phyloP scores from a whole-genome alignment of 2,329 filamentous ascomycete species.

The Fusarium sororula region DNA sequence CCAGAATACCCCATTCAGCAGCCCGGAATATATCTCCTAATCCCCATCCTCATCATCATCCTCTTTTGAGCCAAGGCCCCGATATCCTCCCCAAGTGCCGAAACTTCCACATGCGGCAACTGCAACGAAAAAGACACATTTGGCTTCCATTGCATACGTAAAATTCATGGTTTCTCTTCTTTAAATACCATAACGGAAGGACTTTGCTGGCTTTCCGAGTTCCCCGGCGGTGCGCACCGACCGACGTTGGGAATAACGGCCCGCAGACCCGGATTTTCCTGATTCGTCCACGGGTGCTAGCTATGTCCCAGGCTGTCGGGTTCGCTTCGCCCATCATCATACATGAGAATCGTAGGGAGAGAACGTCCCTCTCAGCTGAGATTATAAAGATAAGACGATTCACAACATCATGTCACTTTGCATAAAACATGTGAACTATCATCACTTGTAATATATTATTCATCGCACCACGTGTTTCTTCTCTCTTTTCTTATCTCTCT shows the following conservation, averaged over 20 bases:
- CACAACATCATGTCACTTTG: neutral
- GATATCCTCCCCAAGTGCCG: conserved; percentile 6
- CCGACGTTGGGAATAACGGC: conserved; percentile 31
- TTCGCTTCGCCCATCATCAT: neutral
- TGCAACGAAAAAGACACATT: conserved; percentile 10
- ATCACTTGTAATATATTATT: neutral
- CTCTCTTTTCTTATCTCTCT: neutral
- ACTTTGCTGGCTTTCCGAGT: neutral
- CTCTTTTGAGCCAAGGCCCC: conserved; percentile 7
- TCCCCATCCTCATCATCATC: neutral
- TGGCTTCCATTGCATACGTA: neutral
- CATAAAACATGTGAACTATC: neutral
- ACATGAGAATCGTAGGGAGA: neutral
- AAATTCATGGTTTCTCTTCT: neutral
- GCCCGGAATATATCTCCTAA: neutral
- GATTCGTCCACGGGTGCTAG: neutral
- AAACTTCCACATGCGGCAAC: conserved; percentile 16
- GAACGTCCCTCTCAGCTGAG: neutral
- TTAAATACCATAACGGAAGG: neutral
- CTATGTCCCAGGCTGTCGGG: conserved; percentile 22
- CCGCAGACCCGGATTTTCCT: conserved; percentile 32
- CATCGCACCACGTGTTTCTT: neutral
- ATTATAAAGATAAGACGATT: neutral
- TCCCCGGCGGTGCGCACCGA: conserved; percentile 26
- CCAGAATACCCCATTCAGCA: neutral